Evolutionary conservation across 1,284 basidiomycete species (phyloP).

Genomic region (Heterobasidion parviporum): DNA sequence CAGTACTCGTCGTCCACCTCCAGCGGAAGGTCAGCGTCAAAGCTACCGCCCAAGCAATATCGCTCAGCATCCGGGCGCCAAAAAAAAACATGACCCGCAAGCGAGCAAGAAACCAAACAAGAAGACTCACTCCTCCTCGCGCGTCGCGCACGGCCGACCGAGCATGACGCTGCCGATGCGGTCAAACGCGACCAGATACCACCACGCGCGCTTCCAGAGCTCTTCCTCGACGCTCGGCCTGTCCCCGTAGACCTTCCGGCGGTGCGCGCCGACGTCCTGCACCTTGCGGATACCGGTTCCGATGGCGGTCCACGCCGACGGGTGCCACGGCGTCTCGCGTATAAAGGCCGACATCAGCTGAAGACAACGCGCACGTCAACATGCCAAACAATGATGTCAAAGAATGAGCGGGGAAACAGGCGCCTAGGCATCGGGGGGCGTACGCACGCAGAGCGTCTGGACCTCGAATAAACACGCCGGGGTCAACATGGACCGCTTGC

Average conservation of each 20-base stretch:
- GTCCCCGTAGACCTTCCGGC: constrained; percentile 24
- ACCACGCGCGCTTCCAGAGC: constrained; percentile 45
- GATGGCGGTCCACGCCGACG: constrained; percentile 31
- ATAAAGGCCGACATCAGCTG: constrained; percentile 11
- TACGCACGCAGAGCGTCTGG: constrained; percentile 22
- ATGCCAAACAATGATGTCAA: neutral
- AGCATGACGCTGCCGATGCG: constrained; percentile 56
- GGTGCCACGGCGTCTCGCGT: constrained; percentile 11
- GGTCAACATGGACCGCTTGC: constrained; percentile 14
- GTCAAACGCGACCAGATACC: constrained; percentile 49
- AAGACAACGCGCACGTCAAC: constrained; percentile 19
- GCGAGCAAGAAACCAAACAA: neutral
- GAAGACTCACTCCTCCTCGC: constrained; percentile 68
- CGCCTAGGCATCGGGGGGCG: neutral
- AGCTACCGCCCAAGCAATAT: constrained; percentile 29
- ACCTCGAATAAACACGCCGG: constrained; percentile 23
- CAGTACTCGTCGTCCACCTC: constrained; percentile 87
- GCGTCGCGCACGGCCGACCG: constrained; percentile 63
- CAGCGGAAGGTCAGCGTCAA: constrained; percentile 71
- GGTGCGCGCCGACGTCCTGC: constrained; percentile 36
- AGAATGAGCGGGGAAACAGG: neutral
- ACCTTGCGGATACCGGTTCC: constrained; percentile 38
- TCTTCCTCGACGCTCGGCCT: constrained; percentile 33
- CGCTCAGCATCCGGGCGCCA: neutral
- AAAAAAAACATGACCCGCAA: neutral